A percentile compares a stretch with the other conserved stretches of the same genome.
phyloP scores from a whole-genome alignment of 768 basidiomycete species.

The Kwoniella mangroviensis region DNA sequence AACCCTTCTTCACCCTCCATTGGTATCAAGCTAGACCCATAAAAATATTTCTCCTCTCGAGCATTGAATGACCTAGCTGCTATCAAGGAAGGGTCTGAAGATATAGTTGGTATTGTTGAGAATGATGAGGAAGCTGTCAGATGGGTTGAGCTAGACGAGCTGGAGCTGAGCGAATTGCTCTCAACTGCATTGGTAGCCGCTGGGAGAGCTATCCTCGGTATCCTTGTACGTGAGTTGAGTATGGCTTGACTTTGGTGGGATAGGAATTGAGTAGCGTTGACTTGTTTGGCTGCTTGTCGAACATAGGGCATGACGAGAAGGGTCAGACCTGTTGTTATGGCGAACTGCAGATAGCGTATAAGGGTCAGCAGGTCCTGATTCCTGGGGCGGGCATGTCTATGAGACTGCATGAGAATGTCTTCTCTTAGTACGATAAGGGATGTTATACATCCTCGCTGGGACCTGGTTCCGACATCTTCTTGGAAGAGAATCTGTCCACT shows the following conservation, averaged over 20 bases:
- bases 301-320: conserved; percentile 41
- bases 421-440: too few relatives aligned
- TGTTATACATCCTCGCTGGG: too few relatives aligned
- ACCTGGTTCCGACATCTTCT: too few relatives aligned
- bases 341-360: conserved; percentile 25
- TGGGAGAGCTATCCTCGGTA: conserved; percentile 1
- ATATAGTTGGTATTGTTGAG: background rate
- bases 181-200: background rate
- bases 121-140: background rate
- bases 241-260: conserved; percentile 29
- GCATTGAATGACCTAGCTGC: conserved; percentile 33
- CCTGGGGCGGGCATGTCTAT: too few relatives aligned
- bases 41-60: conserved; percentile 31
- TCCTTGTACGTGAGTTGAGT: background rate
- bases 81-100: background rate
- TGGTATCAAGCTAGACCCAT: conserved; percentile 16
- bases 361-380: too few relatives aligned
- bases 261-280: conserved; percentile 30
- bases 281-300: conserved; percentile 34
- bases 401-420: too few relatives aligned
- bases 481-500: conserved; percentile 2
- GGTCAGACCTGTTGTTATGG: conserved; percentile 41
- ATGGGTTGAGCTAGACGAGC: background rate
- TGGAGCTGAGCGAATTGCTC: background rate
- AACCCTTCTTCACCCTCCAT: conserved; percentile 22